Evolutionary conservation across 2,329 filamentous ascomycete genomes (phyloP), one percentile per base, ranked within the genome.

Genomic region (Epichloe sp.): DNA sequence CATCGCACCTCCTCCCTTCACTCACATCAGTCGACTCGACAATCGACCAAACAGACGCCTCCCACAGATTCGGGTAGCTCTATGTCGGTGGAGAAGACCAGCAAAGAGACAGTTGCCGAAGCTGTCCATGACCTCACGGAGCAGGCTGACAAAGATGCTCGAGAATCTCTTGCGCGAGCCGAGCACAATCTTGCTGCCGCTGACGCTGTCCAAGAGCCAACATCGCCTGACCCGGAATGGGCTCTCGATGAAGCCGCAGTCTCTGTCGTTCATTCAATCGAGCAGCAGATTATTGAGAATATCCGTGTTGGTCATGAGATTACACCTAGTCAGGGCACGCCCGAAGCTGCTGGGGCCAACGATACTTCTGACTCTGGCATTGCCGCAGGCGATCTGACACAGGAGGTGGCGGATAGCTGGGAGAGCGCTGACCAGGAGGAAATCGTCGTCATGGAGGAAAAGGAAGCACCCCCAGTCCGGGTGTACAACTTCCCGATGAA

Each of bases 401-500:
- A 60, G n/a, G 60, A 77, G 21, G 75, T 89, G 45, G 86, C 82
- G n/a, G 89, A 95, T 57, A 90, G 83, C 68, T 95, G 89, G 89
- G 89, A 95, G 72, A 94, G 84, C 56, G 87, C 85, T 4, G 88
- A 90, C 51, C 82, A 84, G 55, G 84, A 85, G 53, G 76, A 82
- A 62, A 75, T 80, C 62, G 73, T 77, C 19, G 73, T 78, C 45
- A 77, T 80, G 36, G 85, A 88, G 65, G 82, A 85, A 58, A 81
- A 82, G 53, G 77, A 80, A 48, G 68, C 79, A 4, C 71, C 75
- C 76, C 76, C 82, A 26, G 81, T 95, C 57, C 83, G 80, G 63
- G 90, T 97, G 45, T 93, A 87, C 72, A 95, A 95, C 67, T 95
- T 98, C 66, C 93, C 93, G 15, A 88, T 98, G 84, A 88, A 86